Percentiles rank a stretch among this genome's conserved stretches.
phyloP scores from a whole-genome alignment of 2,329 filamentous ascomycete species.

The Xylariaceae sp. region DNA sequence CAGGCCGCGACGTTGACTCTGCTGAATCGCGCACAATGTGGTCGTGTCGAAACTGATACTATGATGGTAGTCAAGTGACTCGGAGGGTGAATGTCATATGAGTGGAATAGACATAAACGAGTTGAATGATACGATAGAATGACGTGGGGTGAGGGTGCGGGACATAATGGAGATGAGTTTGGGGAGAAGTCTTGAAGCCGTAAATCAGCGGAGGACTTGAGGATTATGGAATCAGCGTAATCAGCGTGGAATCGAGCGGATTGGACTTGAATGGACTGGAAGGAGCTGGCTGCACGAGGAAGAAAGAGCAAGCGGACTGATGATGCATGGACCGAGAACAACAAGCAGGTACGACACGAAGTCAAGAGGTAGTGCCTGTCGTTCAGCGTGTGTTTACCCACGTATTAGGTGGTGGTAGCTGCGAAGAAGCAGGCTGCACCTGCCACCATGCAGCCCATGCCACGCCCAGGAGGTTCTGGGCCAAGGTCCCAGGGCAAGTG shows the following conservation, averaged over 20 bases:
- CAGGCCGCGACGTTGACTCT: too few species aligned
- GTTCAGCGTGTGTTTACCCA: background rate
- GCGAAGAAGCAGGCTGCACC: too few species aligned
- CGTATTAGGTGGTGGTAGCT: background rate
- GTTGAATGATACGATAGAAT: conserved; percentile 1
- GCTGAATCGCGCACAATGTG: too few species aligned
- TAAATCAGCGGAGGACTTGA: background rate
- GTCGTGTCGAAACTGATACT: too few species aligned
- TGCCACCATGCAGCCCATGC: too few species aligned
- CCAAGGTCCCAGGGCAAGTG: too few species aligned
- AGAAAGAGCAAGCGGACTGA: background rate
- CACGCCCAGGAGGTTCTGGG: too few species aligned
- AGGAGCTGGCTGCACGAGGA: background rate
- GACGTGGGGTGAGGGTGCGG: background rate
- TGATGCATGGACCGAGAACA: background rate
- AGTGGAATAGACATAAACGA: background rate
- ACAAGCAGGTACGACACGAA: background rate
- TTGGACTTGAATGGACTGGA: background rate
- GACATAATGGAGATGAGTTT: background rate
- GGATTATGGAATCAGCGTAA: background rate
- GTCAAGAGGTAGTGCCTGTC: background rate
- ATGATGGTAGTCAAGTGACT: too few species aligned
- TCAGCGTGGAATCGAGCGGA: background rate
- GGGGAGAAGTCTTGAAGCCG: background rate
- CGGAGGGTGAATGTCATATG: background rate